Base-by-base conservation (phyloP, 2,329 filamentous ascomycete species). In the Ophiostoma himal-ulmi region DNA sequence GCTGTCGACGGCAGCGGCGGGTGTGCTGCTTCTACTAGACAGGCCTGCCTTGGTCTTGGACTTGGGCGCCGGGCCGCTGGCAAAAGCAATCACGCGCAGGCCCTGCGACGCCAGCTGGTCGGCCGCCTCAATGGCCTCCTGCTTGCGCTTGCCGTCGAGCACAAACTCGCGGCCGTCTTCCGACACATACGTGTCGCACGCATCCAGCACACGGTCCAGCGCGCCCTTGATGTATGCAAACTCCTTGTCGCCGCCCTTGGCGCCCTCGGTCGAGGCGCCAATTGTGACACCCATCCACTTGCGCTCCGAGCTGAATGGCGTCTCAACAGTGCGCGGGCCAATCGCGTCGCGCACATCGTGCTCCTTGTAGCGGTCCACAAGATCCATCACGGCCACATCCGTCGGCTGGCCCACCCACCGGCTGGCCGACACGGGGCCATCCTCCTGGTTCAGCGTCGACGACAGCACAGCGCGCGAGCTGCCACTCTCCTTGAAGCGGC, bases 271-370 rank as follows among this genome's bases (percentile, higher is more conserved):
- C 36, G 41, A 87, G 84, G 30, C 82, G 62, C 88, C 88, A 75
- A 97, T 91, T 1, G 93, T 91, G 37, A 97, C 94, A 44, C 96
- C 96, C 96, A 99, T 99, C 94, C 94, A 99, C 80, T 99, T 99
- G 71, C 94, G 88, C 78, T 97, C 93, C 0, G 95, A 99, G 78
- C 94, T 98, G 80, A 99, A 99, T 0, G 95, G 94, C 0, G 92
- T 94, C 79, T 99, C 95, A 62, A 89, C 88, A 41, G 91, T 87
- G 67, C 94, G 91, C 41, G 86, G 85, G n/a, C 93, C 93, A 69
- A 97, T 88, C 11, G 91, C 90, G 66, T 95, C 91, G 72, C 96
- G 89, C 65, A 96, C 88, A 80, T 99, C 95, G 74, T 96, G 92
- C 78, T 97, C 94, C 72, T 91, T 91, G 77, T 96, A 95, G 34